Percentiles rank a stretch among this genome's conserved stretches.
Evolutionary conservation across 2,329 filamentous ascomycete species (phyloP).

Genomic region (Colletotrichum filicis): DNA sequence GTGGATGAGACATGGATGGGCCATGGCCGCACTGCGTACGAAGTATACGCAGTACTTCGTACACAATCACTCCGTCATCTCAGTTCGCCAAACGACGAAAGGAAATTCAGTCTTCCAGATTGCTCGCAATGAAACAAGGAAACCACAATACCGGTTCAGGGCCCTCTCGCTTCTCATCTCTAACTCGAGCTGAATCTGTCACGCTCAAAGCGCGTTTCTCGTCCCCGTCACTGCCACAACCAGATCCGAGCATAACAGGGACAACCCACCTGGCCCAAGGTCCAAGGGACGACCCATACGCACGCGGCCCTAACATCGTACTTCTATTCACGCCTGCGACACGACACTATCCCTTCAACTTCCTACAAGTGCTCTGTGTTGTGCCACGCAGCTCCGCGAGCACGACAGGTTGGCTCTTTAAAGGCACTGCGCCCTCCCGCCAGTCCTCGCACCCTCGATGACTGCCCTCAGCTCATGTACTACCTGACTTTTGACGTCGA

Average conservation of each 20-base stretch:
- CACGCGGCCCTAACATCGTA: not conserved
- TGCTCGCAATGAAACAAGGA: slow-evolving; percentile 18
- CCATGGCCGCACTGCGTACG: slow-evolving; percentile 3
- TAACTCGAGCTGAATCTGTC: slow-evolving; percentile 29
- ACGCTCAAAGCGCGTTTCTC: slow-evolving; percentile 2
- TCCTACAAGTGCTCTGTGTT: not conserved
- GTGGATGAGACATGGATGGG: slow-evolving; percentile 17
- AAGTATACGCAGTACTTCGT: too few species aligned
- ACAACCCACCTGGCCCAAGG: not conserved
- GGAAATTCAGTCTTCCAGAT: not conserved
- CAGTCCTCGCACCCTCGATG: not conserved
- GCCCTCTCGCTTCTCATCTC: slow-evolving; percentile 17
- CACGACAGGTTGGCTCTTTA: not conserved
- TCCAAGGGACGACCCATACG: not conserved
- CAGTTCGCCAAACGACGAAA: not conserved
- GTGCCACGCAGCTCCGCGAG: not conserved
- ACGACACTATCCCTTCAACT: not conserved
- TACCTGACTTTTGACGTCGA: not conserved
- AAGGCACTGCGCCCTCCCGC: too few species aligned
- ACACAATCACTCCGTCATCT: slow-evolving; percentile 1
- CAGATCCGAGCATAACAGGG: slow-evolving; percentile 13
- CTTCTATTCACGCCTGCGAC: not conserved
- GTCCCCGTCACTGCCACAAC: slow-evolving; percentile 5
- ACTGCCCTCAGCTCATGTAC: too few species aligned
- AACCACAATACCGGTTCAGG: slow-evolving; percentile 9